Base-by-base conservation (phyloP, 192 early-diverging fungal genomes). In the Chytriomyces sp. region DNA sequence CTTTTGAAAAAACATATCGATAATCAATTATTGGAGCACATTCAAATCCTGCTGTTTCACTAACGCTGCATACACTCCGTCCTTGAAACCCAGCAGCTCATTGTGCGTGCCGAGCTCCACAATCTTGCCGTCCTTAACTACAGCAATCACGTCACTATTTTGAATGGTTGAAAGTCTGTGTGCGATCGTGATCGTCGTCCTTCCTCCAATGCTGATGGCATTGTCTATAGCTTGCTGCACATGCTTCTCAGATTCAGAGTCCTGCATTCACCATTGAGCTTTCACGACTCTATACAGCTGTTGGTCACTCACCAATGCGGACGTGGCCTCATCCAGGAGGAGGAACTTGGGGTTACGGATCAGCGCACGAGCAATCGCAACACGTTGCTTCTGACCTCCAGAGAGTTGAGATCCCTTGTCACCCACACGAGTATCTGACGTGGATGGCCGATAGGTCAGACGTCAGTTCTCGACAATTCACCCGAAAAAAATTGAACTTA, bases 141-240 rank as follows among this genome's bases (percentile, higher is more conserved):
- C 85, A 69, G 77, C 72, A 70, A 93, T 90, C 14, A 82, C 41
- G 77, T 93, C 89, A 10, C 89, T 87, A 34, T 82, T 77, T 14
- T 85, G 82, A 55, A 92, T 86, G 7, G 84, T 86, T 7, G 79
- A 79, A 38, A 93, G 65, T 31, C 90, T 80, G 80, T 93, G 91
- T 4, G 91, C 91, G 76, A 93, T 90, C 2, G 85, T 85, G 36
- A 93, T 81, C 3, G 89, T 88, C 4, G 91, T 91, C 28, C 94
- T 78, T 5, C 93, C 94, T 33, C 76, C 90, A 81, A 25, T 78
- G 72, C 56, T 82, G 69, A 82, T 80, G 33, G 85, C 81, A 49
- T 57, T 38, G 64, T 86, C 85, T 1, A 91, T 72, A n/a, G 89
- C 88, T 39, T 81, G 84, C 66, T 90, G 89, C 22, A 92, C 89